Evolutionary conservation across 176 grass and related monocot species (phyloP), one percentile per base, ranked within the genome.

Genomic region (Oryza officinalis): DNA sequence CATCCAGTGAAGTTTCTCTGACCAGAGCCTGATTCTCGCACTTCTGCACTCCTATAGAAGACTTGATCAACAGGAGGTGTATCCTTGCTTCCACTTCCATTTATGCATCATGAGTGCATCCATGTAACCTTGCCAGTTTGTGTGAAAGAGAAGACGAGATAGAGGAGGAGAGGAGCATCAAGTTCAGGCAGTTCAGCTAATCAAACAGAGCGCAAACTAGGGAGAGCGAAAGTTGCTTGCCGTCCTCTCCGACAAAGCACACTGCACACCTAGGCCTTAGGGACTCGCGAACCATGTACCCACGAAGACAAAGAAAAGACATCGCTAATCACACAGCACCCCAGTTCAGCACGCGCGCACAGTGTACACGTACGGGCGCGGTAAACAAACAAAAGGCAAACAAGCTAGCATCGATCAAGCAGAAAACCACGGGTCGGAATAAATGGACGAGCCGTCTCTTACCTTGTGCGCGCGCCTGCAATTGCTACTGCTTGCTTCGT

Each of bases 231-330:
- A 69, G 23, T 88, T 88, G 35, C 65, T 35, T 44, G 66, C 65
- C 69, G 45, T 46, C 73, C 74, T 66, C 27, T 26, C 75, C 71
- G 80, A 90, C 87, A 90, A 64, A 50, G 47, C 47, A 50, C 15
- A 6, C 14, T 20, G 47, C 47, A 50, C 47, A 6, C 14, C 25
- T 27, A 72, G 45, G 2, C 13, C 76, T 81, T 87, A 69, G 64
- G 87, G 70, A 68, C 27, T 65, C 63, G 67, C 27, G 80, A 71
- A 80, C 65, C 66, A 41, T 74, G 64, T 11, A 79, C 28, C 46
- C 65, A 17, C 64, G 69, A 61, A 45, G 28, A 64, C 23, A 41
- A 69, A 65, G 8, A 15, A 57, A 67, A 52, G 0, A 28, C 65
- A 67, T 8, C 1, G 26, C 27, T 37, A 67, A 74, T 22, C 65